These are phyloP conservation scores for Lithohypha guttulata DNA, from an alignment of 2,329 filamentous ascomycete species.

Conservation along the genomic window DNA sequence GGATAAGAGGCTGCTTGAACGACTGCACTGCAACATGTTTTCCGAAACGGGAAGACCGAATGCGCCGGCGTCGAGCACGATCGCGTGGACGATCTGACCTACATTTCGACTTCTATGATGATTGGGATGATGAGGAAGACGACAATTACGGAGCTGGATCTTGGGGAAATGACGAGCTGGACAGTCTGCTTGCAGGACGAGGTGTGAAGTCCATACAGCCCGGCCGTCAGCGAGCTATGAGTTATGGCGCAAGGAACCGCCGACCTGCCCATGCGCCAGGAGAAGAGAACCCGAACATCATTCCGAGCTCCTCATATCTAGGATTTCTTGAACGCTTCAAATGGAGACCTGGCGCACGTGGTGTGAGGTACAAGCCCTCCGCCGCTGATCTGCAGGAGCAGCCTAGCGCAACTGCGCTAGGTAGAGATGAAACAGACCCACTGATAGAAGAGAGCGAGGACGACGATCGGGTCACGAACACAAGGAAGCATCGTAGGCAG, in stretches of 20 bases:
- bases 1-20: constrained; percentile 55
- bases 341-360: constrained; percentile 69
- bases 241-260: constrained; percentile 63
- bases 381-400: constrained; percentile 85
- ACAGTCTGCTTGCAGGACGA: constrained; percentile 61
- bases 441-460: constrained; percentile 55
- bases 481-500: constrained; percentile 39
- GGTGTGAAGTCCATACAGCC: constrained; percentile 49
- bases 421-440: constrained; percentile 54
- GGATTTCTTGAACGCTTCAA: constrained; percentile 76
- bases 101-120: constrained; percentile 95
- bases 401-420: constrained; percentile 44
- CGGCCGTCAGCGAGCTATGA: constrained; percentile 70
- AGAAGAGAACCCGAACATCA: constrained; percentile 67
- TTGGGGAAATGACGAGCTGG: constrained; percentile 78
- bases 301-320: constrained; percentile 73
- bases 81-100: constrained; percentile 58
- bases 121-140: constrained; percentile 65
- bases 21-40: constrained; percentile 56
- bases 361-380: constrained; percentile 77
- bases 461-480: constrained; percentile 25
- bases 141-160: constrained; percentile 50
- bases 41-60: constrained; percentile 62
- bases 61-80: constrained; percentile 54
- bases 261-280: constrained; percentile 23